These are phyloP conservation scores for Lepidopterella palustris DNA, from an alignment of 495 filamentous ascomycete species.

Conservation along the genomic window DNA sequence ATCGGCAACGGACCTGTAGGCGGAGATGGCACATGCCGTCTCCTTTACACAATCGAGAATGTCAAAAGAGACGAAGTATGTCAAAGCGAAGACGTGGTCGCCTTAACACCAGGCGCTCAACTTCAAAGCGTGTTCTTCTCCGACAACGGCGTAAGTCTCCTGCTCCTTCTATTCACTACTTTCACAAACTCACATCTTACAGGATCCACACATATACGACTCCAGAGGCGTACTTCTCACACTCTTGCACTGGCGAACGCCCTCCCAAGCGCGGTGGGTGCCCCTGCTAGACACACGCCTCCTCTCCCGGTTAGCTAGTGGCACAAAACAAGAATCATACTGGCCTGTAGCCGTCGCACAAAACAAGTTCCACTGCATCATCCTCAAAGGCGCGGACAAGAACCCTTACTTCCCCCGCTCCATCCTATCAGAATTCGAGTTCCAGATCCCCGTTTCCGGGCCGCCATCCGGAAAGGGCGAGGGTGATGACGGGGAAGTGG, in stretches of 20 bases:
- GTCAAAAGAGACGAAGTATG: constrained; percentile 87
- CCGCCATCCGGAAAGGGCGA: constrained; percentile 37
- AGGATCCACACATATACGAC: constrained; percentile 89
- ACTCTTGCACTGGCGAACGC: constrained; percentile 82
- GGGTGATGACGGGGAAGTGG: constrained; percentile 21
- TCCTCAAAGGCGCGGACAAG: constrained; percentile 89
- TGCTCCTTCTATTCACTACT: not conserved
- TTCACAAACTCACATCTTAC: constrained; percentile 35
- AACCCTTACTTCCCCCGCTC: constrained; percentile 94
- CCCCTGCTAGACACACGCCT: constrained; percentile 83
- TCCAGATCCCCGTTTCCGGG: constrained; percentile 71
- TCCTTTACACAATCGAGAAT: constrained; percentile 87
- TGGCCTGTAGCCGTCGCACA: constrained; percentile 93
- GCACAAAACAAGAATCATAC: constrained; percentile 82
- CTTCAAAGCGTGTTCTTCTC: constrained; percentile 86
- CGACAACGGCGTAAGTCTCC: constrained; percentile 51
- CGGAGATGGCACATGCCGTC: constrained; percentile 62
- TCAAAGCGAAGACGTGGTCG: constrained; percentile 86
- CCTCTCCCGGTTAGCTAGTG: constrained; percentile 71
- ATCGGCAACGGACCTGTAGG: constrained; percentile 85
- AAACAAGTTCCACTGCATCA: constrained; percentile 94
- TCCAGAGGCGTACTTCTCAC: constrained; percentile 78
- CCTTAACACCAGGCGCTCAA: constrained; percentile 62
- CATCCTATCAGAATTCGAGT: constrained; percentile 87
- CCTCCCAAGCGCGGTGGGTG: constrained; percentile 81